Base-by-base conservation (phyloP, 2,329 filamentous ascomycete species). In the Aspergillus jensenii region DNA sequence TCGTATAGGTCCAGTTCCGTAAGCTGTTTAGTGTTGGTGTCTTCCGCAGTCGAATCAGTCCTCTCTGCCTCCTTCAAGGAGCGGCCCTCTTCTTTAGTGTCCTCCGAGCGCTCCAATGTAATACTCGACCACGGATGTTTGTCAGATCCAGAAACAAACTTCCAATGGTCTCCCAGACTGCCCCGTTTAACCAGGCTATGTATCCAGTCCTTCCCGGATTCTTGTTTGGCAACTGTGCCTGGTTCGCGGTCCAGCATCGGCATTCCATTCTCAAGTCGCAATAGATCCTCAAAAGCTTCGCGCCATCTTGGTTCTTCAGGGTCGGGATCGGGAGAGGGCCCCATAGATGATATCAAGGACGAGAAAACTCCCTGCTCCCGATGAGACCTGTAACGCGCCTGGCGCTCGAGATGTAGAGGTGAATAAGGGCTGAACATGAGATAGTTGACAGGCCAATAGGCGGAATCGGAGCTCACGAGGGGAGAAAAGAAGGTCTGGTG, bases 261-360 rank as follows among this genome's bases (percentile, higher is more conserved):
- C 55, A 75, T 71, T 21, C 76, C 77, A 52, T 79, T 78, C 52
- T 79, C 73, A 3, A 82, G 72, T 48, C 77, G 77, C 15, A 87
- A 62, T 9, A 87, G 75, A 63, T 87, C 84, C 64, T 86, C 83
- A 62, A 85, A 87, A 0, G 84, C 84, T 51, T 81, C 79, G 15
- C 81, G 77, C 83, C 84, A 86, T 33, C 76, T 75, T 0, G 75
- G 74, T 50, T 75, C 72, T 1, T 58, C 61, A 3, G 48, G 73
- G 62, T 62, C 75, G 70, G 56, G 73, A 55, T 68, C 73, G 27
- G 65, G 76, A 49, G 59, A 69, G 39, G 41, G 57, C 27, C 64
- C 65, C 35, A 74, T 59, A 12, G 73, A 70, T 0, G 72, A 69
- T 62, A 75, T 68, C 52, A 76, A 63, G 7, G 72, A 75, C 3